Conservation (phyloP, 345 rosid species). For the Cardamine occulta region DNA sequence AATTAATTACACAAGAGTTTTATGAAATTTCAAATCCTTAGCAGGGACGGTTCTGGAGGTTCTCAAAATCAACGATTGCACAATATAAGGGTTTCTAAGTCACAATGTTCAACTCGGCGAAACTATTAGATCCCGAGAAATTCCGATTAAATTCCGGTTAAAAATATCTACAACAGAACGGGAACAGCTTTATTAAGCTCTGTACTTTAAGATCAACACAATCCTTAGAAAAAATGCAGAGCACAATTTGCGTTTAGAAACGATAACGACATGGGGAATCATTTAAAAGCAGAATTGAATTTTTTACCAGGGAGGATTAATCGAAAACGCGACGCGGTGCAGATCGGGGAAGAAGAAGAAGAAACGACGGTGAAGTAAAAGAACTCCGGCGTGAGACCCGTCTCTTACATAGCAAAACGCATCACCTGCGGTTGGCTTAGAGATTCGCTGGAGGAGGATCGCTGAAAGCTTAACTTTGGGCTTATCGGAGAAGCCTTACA, state of each 20-base stretch:
- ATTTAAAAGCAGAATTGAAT: not conserved
- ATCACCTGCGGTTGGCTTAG: slow-evolving; percentile 30
- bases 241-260: not conserved
- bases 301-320: slow-evolving; percentile 1
- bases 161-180: not conserved
- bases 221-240: not conserved
- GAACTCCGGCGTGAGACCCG: slow-evolving; percentile 32
- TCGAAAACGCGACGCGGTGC: not conserved
- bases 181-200: not conserved
- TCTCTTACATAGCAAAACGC: slow-evolving; percentile 26
- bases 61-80: not conserved
- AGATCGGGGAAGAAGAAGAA: slow-evolving; percentile 33
- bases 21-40: not conserved
- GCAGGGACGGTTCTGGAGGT: not conserved
- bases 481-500: not conserved
- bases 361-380: slow-evolving; percentile 32
- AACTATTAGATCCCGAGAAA: not conserved
- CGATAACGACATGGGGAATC: not conserved
- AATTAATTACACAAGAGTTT: not conserved
- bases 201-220: slow-evolving; percentile 21
- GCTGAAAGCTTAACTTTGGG: slow-evolving; percentile 21
- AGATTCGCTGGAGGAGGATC: slow-evolving; percentile 9
- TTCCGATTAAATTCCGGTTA: slow-evolving; percentile 22
- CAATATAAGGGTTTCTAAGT: not conserved
- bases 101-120: slow-evolving; percentile 5